Percentiles rank a stretch among this genome's conserved stretches.
Conservation (phyloP, 176 grass and related monocot genomes). For the Poa annua region DNA sequence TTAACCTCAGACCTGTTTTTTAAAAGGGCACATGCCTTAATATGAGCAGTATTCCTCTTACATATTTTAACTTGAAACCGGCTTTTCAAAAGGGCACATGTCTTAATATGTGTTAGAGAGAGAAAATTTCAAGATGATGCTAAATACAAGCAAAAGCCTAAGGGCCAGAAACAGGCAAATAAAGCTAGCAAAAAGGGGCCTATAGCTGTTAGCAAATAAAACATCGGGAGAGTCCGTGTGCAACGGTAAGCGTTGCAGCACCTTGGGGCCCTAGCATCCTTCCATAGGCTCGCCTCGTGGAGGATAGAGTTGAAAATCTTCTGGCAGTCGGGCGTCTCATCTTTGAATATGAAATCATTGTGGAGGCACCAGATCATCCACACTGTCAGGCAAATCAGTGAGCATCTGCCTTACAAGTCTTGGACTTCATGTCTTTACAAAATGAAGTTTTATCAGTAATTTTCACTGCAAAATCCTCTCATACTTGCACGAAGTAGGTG, state of each 20-base stretch:
- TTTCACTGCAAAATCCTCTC: neutral
- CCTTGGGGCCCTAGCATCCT: neutral
- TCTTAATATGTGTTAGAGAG: neutral
- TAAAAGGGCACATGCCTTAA: neutral
- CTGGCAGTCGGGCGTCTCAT: neutral
- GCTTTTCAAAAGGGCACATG: neutral
- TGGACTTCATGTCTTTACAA: neutral
- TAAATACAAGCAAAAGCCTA: neutral
- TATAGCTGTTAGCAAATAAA: neutral
- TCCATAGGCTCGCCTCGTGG: neutral
- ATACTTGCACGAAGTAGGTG: neutral
- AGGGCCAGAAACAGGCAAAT: neutral
- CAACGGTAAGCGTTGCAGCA: neutral
- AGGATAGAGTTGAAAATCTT: neutral
- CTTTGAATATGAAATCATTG: neutral
- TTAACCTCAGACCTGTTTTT: neutral
- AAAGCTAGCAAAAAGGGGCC: neutral
- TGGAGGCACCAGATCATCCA: neutral
- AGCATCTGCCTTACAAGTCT: neutral
- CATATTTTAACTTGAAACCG: conserved; percentile 16
- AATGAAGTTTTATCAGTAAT: conserved; percentile 14
- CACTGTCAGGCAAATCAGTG: neutral
- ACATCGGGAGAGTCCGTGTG: neutral
- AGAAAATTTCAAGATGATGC: neutral
- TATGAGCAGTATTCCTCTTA: neutral